Evolutionary conservation across 768 basidiomycete genomes (phyloP), one percentile per base, ranked within the genome.

Genomic region (Gautieria morchelliformis): DNA sequence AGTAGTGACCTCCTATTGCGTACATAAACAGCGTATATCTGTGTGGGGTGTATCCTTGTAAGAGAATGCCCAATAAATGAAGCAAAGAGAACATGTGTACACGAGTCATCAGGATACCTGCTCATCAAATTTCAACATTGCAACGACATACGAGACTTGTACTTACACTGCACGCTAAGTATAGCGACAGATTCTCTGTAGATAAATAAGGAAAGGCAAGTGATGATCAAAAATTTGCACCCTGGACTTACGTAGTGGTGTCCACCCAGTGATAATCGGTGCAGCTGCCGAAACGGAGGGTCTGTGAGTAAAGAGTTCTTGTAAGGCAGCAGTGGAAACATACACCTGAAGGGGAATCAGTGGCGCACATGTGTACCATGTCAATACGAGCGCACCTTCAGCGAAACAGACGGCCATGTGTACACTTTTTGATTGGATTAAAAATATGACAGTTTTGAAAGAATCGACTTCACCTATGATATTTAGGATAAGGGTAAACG

Each of bases 1-100:
- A 85, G 72, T 15, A 84, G n/a, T n/a, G n/a, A 64, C 53, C 69
- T 75, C 61, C 76, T 79, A 67, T 80, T 72, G 22, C 79, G 64
- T 50, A 75, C 76, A 64, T 82, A 83, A 60, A 84, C 68, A 1
- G 81, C 83, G 65, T 81, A 46, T 20, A 46, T 27, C 45, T 46
- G 19, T 20, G 45, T 46, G 10, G n/a, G 17, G 45, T 46, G 19
- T 46, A 15, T 24, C 9, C 1, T 27, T 27, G 24, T 20, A 15
- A 46, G 45, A 46, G 3, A 20, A 9, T 19, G 45, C 45, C 41
- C 41, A 27, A 27, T 27, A 27, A 37, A 37, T 37, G 10, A 37
- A 37, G 2, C 35, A 14, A 37, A 37, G 10, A 9, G 35, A 37
- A 14, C 14, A 9, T 2, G 10, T 3, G 14, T 37, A 46, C 45